Evolutionary conservation across 2,329 filamentous ascomycete genomes (phyloP).

Genomic region (Thelonectria blattea): DNA sequence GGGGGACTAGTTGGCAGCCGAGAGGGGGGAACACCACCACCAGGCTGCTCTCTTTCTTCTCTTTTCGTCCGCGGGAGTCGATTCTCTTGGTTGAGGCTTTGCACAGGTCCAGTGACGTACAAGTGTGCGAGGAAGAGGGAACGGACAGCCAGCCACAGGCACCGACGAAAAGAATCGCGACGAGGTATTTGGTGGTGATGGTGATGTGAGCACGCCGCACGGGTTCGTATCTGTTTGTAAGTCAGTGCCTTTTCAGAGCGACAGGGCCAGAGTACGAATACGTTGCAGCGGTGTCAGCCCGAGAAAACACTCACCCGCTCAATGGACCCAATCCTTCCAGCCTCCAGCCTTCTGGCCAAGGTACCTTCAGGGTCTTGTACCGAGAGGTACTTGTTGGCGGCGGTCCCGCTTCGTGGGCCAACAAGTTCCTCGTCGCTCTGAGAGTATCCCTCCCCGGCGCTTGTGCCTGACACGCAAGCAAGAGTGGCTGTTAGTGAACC

Average conservation of each 20-base stretch:
- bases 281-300: conserved; percentile 17
- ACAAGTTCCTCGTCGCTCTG: conserved; percentile 4
- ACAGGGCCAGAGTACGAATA: conserved; percentile 23
- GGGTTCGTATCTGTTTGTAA: neutral
- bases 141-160: neutral
- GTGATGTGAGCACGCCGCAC: neutral
- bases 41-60: neutral
- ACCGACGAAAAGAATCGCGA: neutral
- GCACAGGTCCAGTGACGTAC: neutral
- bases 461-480: conserved; percentile 7
- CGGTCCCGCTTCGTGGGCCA: neutral
- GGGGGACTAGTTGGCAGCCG: neutral
- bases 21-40: neutral
- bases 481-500: neutral
- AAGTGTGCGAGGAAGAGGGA: neutral
- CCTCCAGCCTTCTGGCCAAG: neutral
- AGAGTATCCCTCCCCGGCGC: neutral
- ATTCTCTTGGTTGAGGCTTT: neutral
- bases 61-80: neutral
- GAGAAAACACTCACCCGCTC: neutral
- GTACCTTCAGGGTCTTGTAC: conserved; percentile 18
- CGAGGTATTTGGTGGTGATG: neutral
- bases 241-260: neutral
- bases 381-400: conserved; percentile 10
- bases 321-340: neutral